Evolutionary conservation across 352 stramenopile species (phyloP).

Genomic region (Globisporangium nunn): DNA sequence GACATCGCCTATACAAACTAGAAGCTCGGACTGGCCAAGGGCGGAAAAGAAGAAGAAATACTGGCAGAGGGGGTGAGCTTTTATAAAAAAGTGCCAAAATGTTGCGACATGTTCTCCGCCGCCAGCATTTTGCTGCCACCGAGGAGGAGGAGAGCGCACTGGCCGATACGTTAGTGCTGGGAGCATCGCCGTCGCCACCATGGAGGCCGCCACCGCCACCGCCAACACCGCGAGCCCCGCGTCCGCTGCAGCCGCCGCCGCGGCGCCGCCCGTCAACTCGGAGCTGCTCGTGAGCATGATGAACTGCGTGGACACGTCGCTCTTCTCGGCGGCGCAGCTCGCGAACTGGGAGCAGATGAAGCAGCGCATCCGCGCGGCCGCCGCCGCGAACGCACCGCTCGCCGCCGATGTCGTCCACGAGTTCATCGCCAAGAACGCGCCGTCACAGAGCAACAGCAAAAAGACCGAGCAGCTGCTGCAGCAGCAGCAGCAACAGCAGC

Average conservation of each 20-base stretch:
- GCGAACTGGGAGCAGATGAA: conserved; percentile 81
- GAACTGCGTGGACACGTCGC: conserved; percentile 78
- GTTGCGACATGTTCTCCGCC: background rate
- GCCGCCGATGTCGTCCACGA: conserved; percentile 22
- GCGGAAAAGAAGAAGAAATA: background rate
- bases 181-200: background rate
- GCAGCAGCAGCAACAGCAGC: conserved; percentile 5
- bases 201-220: background rate
- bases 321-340: conserved; percentile 67
- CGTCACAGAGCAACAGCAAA: conserved; percentile 10
- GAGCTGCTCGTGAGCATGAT: conserved; percentile 80
- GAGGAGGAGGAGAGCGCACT: background rate
- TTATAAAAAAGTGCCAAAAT: background rate
- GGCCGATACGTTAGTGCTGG: no score
- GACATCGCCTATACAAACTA: background rate
- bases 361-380: conserved; percentile 40
- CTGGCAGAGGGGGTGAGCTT: no score
- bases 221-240: background rate
- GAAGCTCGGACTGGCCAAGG: background rate
- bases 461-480: background rate
- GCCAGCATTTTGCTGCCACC: background rate
- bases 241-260: background rate
- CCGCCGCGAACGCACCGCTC: conserved; percentile 34
- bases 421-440: conserved; percentile 34
- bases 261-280: conserved; percentile 36